Conservation (phyloP, 306 rosid species). For the Pterocarpus santalinus region DNA sequence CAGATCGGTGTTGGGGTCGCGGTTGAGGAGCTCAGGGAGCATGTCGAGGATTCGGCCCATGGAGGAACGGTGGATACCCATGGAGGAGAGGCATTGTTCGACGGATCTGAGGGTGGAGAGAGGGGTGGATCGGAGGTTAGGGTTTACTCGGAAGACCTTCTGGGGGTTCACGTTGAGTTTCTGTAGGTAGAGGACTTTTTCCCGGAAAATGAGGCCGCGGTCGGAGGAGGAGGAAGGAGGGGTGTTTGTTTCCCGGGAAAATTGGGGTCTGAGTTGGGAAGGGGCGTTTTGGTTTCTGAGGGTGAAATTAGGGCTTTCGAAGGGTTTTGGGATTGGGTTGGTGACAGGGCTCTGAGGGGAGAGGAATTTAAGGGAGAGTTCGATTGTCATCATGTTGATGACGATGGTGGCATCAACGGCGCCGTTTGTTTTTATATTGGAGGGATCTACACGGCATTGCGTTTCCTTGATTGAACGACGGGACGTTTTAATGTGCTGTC, state of each 20-base stretch:
- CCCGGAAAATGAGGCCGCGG: constrained; percentile 73
- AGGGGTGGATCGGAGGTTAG: constrained; percentile 64
- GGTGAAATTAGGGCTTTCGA: constrained; percentile 45
- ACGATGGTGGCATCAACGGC: constrained; percentile 1
- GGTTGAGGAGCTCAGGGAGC: constrained; percentile 76
- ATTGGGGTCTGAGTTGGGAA: constrained; percentile 26
- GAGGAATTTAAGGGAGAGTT: constrained; percentile 8
- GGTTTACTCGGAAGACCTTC: constrained; percentile 74
- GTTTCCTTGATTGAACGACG: not conserved
- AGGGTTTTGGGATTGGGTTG: constrained; percentile 42
- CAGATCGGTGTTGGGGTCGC: constrained; percentile 66
- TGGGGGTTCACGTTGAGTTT: constrained; percentile 63
- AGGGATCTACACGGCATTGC: not conserved
- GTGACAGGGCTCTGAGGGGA: constrained; percentile 28
- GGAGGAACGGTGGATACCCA: constrained; percentile 68
- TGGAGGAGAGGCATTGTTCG: constrained; percentile 67
- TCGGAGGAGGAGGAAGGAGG: constrained; percentile 37
- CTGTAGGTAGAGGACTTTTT: constrained; percentile 73
- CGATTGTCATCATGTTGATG: constrained; percentile 42
- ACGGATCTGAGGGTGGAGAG: constrained; percentile 68
- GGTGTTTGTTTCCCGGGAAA: constrained; percentile 46
- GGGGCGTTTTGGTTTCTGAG: not conserved
- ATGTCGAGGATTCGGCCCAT: constrained; percentile 84
- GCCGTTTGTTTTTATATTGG: not conserved
- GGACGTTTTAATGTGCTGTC: not conserved